Evolutionary conservation across 2,329 filamentous ascomycete species (phyloP), one percentile per base, ranked within the genome.

Genomic region (Hymenoscyphus infarciens): DNA sequence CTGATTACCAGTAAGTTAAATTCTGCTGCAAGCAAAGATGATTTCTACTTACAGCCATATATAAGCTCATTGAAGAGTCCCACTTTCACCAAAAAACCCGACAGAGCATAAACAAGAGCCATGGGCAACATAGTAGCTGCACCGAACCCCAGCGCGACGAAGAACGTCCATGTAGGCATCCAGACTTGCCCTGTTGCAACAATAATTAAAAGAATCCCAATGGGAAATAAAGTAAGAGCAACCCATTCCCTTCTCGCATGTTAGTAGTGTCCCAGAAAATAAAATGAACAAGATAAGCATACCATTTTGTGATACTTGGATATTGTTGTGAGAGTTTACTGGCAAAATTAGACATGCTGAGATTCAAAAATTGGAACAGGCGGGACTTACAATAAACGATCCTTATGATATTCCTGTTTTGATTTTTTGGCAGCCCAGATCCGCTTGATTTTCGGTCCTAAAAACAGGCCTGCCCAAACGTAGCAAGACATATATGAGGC

Each of bases 31-130:
- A 1, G 11, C 5, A 13, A 35, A 35, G 10, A 35, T 3, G 1
- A 35, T 11, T 13, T 35, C 25, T 35, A 35, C 33, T 35, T 35
- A 33, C 83, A 78, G 2, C 83, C 83, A 63, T 86, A 87, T 7
- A 85, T 72, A 0, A 87, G 74, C 71, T 87, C 83, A 62, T 87
- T 87, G 69, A 83, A 82, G 1, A 81, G 82, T 2, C 84, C 84
- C 8, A 85, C 85, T 1, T 83, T 75, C 29, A 80, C 69, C 63
- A 80, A 77, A 57, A 77, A 81, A 67, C 85, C 86, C 10, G 84
- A 86, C 29, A 86, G 76, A 1, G 83, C 82, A 60, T 87, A 87
- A 0, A 87, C 76, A 78, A 82, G 86, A 13, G 81, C 81, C 16
- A 87, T 77, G 0, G 84, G 84, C 62, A 86, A 70, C 29, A 87